phyloP scores from a whole-genome alignment of 768 basidiomycete species.

The Leccinum arenicola region DNA sequence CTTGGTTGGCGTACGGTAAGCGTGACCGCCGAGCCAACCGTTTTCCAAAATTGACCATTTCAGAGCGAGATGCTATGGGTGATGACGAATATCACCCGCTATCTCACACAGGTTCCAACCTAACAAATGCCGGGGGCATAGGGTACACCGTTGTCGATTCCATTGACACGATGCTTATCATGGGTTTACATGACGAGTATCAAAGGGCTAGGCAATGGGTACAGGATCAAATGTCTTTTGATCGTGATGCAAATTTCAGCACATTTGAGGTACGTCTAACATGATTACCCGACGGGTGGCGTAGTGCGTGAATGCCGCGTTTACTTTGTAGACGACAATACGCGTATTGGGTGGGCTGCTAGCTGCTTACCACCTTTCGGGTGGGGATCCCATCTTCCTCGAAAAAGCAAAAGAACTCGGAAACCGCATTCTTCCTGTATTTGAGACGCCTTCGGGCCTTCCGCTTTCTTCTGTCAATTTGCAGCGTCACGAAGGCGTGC shows the following conservation, averaged over 20 bases:
- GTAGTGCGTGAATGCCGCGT: conserved; percentile 3
- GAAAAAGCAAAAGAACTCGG: conserved; percentile 79
- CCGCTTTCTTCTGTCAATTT: conserved; percentile 83
- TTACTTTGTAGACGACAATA: conserved; percentile 71
- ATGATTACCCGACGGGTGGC: neutral
- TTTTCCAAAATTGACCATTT: conserved; percentile 11
- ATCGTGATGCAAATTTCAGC: conserved; percentile 75
- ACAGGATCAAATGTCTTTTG: conserved; percentile 62
- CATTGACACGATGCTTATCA: conserved; percentile 82
- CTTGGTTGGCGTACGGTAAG: conserved; percentile 82
- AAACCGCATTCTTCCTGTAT: conserved; percentile 79
- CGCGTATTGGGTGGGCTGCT: conserved; percentile 89
- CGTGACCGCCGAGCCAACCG: conserved; percentile 12
- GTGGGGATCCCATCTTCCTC: conserved; percentile 64
- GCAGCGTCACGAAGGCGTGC: conserved; percentile 52
- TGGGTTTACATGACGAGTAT: conserved; percentile 83
- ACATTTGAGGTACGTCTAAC: conserved; percentile 77
- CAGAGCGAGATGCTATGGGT: conserved; percentile 90
- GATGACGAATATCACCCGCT: conserved; percentile 92
- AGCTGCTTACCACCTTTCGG: conserved; percentile 79
- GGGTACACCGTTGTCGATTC: conserved; percentile 90
- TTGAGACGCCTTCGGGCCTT: conserved; percentile 78
- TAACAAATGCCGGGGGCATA: conserved; percentile 75
- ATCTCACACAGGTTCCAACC: conserved; percentile 67
- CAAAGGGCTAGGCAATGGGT: conserved; percentile 77